Evolutionary conservation across 768 basidiomycete species (phyloP).

Genomic region (Aureoboletus auriporus): DNA sequence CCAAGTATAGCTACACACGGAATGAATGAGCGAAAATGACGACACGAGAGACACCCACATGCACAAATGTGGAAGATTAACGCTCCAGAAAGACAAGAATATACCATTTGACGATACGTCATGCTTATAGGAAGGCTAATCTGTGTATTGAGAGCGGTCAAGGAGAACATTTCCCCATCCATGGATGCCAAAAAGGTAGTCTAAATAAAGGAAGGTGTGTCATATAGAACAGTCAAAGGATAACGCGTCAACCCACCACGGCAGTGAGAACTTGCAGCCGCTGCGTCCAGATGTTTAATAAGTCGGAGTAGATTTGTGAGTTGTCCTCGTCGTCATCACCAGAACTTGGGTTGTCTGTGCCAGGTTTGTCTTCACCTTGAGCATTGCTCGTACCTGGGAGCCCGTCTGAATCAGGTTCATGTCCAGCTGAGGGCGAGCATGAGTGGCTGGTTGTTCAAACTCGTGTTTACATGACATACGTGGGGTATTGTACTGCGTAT

Average conservation of each 20-base stretch:
- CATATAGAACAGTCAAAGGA: not conserved
- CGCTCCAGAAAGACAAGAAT: conserved; percentile 28
- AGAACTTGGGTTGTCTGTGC: not conserved
- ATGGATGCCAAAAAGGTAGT: conserved; percentile 28
- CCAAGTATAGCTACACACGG: conserved; percentile 22
- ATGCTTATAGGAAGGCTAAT: conserved; percentile 6
- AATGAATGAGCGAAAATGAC: not conserved
- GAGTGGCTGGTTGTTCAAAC: not conserved
- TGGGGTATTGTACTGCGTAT: conserved; percentile 5
- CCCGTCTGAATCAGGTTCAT: not conserved
- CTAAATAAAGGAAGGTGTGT: conserved; percentile 9
- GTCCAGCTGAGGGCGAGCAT: not conserved
- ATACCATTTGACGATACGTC: conserved; percentile 21
- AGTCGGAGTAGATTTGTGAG: conserved; percentile 9
- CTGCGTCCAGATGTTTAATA: conserved; percentile 23
- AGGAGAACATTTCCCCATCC: conserved; percentile 25
- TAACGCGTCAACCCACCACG: conserved; percentile 17
- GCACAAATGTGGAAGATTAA: conserved; percentile 29
- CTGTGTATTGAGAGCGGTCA: conserved; percentile 22
- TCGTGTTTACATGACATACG: conserved; percentile 11
- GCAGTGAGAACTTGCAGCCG: conserved; percentile 27
- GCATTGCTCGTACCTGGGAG: conserved; percentile 3
- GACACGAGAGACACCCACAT: conserved; percentile 12
- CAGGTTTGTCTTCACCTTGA: conserved; percentile 2
- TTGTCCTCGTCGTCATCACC: conserved; percentile 9